Conservation (phyloP, 257 asterid species). For the Solanum megistacrolobum region DNA sequence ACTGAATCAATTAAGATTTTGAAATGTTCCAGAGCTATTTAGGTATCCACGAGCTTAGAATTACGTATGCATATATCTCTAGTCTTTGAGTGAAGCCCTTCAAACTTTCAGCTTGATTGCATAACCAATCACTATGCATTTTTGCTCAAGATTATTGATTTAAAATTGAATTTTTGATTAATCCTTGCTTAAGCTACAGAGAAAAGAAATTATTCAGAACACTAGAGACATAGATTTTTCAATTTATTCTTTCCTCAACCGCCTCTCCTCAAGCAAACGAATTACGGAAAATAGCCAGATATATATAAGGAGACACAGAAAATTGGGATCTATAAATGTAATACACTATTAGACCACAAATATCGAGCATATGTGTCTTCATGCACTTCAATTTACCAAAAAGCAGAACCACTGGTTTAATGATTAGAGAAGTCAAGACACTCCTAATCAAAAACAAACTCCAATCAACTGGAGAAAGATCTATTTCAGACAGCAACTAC, state of each 20-base stretch:
- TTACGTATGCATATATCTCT: background rate
- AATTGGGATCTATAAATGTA: background rate
- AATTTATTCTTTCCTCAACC: background rate
- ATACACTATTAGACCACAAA: background rate
- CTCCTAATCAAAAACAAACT: background rate
- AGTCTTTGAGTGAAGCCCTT: background rate
- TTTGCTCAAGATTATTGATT: background rate
- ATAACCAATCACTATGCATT: background rate
- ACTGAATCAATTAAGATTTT: background rate
- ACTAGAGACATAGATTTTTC: background rate
- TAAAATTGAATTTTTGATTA: background rate
- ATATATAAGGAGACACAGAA: background rate
- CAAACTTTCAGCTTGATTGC: background rate
- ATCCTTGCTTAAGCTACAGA: background rate
- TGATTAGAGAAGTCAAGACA: background rate
- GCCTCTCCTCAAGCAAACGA: background rate
- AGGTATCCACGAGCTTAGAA: background rate
- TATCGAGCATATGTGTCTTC: background rate
- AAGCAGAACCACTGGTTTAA: background rate
- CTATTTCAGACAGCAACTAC: background rate
- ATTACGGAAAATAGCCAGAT: background rate
- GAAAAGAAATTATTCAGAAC: background rate
- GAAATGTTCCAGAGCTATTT: background rate
- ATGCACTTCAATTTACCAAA: background rate
- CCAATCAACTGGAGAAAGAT: background rate